phyloP scores from a whole-genome alignment of 331 rosid species.

The Pyracantha coccinea region DNA sequence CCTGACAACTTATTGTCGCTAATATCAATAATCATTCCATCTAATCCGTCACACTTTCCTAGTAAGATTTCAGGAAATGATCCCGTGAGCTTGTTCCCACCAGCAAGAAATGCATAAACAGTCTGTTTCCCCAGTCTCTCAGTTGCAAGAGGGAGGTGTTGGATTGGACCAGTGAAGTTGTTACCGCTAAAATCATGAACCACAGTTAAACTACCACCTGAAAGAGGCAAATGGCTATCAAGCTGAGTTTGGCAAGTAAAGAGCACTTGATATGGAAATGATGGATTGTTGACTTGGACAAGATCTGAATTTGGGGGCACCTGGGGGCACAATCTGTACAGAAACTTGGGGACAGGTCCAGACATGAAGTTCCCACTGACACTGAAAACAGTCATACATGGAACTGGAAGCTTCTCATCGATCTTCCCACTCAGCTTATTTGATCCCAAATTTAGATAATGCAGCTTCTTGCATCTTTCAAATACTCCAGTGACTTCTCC shows the following conservation, averaged over 20 bases:
- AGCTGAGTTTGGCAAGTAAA: slow-evolving; percentile 24
- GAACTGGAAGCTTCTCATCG: slow-evolving; percentile 21
- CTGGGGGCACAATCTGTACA: slow-evolving; percentile 4
- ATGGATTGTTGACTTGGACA: neutral
- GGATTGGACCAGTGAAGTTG: slow-evolving; percentile 26
- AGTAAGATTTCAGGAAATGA: slow-evolving; percentile 14
- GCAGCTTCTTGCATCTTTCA: slow-evolving; percentile 27
- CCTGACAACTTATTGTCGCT: slow-evolving; percentile 27
- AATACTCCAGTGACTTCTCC: slow-evolving; percentile 26
- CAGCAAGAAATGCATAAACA: slow-evolving; percentile 28
- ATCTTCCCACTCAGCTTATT: slow-evolving; percentile 28
- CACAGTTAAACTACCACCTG: slow-evolving; percentile 1
- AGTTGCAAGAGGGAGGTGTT: slow-evolving; percentile 17
- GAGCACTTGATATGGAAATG: slow-evolving; percentile 7
- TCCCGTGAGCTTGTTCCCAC: slow-evolving; percentile 29
- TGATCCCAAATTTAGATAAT: slow-evolving; percentile 31
- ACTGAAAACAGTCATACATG: slow-evolving; percentile 26
- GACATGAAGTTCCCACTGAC: slow-evolving; percentile 29
- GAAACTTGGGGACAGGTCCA: slow-evolving; percentile 26
- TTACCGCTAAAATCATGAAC: slow-evolving; percentile 26
- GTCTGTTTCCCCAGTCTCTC: slow-evolving; percentile 9
- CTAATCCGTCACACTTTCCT: slow-evolving; percentile 20
- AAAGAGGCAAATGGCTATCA: slow-evolving; percentile 14
- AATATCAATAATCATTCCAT: slow-evolving; percentile 22
- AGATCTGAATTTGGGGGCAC: slow-evolving; percentile 5